Percentiles rank a stretch among this genome's conserved stretches.
Evolutionary conservation across 176 grass and related monocot species (phyloP).

Genomic region (Eleusine indica): DNA sequence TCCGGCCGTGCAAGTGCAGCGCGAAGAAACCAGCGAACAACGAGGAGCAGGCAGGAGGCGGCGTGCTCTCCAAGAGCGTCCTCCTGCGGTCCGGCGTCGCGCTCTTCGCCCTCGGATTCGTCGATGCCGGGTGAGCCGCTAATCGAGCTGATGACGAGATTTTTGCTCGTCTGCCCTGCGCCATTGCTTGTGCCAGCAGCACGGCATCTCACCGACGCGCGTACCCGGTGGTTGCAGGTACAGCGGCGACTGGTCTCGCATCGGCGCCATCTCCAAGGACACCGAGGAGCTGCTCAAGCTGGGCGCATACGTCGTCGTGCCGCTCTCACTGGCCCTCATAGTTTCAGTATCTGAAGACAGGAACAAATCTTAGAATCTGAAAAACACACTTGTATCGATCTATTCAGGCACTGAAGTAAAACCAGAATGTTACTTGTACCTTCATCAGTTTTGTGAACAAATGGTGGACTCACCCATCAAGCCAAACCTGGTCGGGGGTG

Average conservation of each 20-base stretch:
- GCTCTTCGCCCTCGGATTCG: conserved; percentile 77
- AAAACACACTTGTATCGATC: background rate
- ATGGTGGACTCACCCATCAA: background rate
- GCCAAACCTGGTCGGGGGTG: no score
- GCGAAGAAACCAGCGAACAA: background rate
- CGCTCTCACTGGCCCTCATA: conserved; percentile 61
- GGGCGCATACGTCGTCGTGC: conserved; percentile 65
- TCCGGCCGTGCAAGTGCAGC: conserved; percentile 17
- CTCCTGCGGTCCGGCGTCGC: conserved; percentile 56
- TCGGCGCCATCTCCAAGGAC: conserved; percentile 77
- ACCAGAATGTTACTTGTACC: background rate
- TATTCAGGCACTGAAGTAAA: background rate
- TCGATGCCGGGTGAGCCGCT: conserved; percentile 73
- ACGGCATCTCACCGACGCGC: background rate
- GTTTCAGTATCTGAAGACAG: conserved; percentile 40
- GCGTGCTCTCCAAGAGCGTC: conserved; percentile 34
- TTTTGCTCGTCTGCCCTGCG: background rate
- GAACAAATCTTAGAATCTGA: background rate
- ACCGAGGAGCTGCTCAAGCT: conserved; percentile 75
- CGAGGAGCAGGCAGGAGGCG: conserved; percentile 10
- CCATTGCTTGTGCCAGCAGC: background rate
- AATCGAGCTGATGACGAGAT: background rate
- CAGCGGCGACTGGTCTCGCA: conserved; percentile 90
- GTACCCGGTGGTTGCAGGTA: conserved; percentile 46
- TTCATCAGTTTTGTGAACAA: background rate